Evolutionary conservation across 1,284 basidiomycete species (phyloP).

Genomic region (Sporisorium graminicola): DNA sequence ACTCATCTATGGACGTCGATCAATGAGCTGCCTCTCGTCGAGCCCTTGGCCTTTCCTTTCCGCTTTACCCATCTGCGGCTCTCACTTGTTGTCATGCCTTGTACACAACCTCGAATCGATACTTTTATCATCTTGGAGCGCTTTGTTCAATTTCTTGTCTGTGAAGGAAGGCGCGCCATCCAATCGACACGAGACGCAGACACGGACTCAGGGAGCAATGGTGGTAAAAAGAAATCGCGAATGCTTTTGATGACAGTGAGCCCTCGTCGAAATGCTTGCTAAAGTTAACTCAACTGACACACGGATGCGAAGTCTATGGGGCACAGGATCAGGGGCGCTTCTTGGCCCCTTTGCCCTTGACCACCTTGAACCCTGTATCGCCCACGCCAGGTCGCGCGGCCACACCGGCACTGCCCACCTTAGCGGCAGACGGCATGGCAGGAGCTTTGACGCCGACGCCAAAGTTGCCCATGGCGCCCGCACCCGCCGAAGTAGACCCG

Average conservation of each 20-base stretch:
- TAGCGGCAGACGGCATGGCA: not conserved
- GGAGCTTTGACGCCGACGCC: not conserved
- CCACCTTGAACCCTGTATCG: slow-evolving; percentile 53
- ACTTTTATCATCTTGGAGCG: too few relatives aligned
- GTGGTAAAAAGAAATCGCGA: too few relatives aligned
- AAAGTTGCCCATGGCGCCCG: slow-evolving; percentile 20
- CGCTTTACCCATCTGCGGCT: too few relatives aligned
- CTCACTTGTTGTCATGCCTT: not conserved
- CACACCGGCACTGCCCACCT: not conserved
- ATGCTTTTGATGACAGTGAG: too few relatives aligned
- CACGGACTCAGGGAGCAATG: too few relatives aligned
- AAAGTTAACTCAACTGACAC: too few relatives aligned
- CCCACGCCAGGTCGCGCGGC: not conserved
- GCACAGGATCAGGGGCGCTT: slow-evolving; percentile 19
- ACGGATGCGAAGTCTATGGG: too few relatives aligned
- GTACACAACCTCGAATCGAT: not conserved
- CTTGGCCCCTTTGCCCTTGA: slow-evolving; percentile 59
- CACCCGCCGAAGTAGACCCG: not conserved
- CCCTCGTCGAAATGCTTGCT: not conserved
- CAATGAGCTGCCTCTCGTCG: not conserved
- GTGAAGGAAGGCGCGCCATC: too few relatives aligned
- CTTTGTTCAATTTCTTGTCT: too few relatives aligned
- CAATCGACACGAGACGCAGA: too few relatives aligned
- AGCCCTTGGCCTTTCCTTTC: too few relatives aligned
- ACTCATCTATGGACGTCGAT: not conserved